Percentiles rank a stretch among this genome's conserved stretches.
These are phyloP conservation scores for Sphagnum contortum DNA, from an alignment of 225 moss, liverwort and hornwort genomes.

Conservation along the genomic window DNA sequence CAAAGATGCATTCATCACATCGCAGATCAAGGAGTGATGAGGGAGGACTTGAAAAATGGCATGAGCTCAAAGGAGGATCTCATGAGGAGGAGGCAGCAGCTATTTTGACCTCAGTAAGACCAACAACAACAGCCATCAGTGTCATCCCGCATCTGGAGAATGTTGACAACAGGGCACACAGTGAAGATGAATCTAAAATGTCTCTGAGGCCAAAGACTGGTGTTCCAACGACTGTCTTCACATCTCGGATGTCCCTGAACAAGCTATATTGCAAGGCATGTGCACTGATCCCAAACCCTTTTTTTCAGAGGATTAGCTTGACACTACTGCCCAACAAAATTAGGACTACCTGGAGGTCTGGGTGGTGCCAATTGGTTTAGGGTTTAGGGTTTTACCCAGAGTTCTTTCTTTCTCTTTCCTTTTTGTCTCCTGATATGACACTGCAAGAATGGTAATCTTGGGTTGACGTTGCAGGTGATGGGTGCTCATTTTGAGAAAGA, in stretches of 20 bases:
- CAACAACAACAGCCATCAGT: too few species aligned
- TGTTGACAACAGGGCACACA: neutral
- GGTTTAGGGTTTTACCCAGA: too few species aligned
- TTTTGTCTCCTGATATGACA: too few species aligned
- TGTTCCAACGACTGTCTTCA: conserved; percentile 8
- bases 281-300: neutral
- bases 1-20: conserved; percentile 15
- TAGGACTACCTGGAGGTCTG: too few species aligned
- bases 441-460: too few species aligned
- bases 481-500: conserved; percentile 87
- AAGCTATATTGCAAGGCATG: conserved; percentile 31
- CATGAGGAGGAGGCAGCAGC: conserved; percentile 9
- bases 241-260: conserved; percentile 12
- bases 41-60: conserved; percentile 35
- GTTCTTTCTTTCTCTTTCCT: too few species aligned
- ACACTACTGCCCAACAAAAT: too few species aligned
- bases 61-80: conserved; percentile 14
- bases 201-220: conserved; percentile 8
- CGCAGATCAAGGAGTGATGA: conserved; percentile 37
- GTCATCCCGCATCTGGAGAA: neutral
- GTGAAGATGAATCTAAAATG: conserved; percentile 7
- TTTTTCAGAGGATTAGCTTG: too few species aligned
- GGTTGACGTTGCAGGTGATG: conserved; percentile 32
- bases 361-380: too few species aligned
- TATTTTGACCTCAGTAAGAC: too few species aligned